These are phyloP conservation scores for Entomortierella parvispora DNA, from an alignment of 192 early-diverging fungal genomes.

Conservation along the genomic window DNA sequence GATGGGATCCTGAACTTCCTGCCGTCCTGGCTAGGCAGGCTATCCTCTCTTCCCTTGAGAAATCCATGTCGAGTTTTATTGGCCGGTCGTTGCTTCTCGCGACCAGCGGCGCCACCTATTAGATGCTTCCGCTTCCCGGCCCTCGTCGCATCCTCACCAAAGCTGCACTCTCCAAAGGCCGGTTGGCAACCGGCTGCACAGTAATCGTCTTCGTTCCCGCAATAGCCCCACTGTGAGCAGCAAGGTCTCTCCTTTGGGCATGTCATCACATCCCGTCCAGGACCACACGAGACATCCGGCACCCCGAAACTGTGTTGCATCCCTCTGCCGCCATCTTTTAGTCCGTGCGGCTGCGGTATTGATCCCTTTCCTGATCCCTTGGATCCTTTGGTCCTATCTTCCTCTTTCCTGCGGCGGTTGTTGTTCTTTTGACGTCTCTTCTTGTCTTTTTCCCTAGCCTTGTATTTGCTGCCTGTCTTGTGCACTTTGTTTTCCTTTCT, in stretches of 20 bases:
- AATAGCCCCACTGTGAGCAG: conserved; percentile 39
- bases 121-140: neutral
- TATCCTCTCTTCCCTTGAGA: conserved; percentile 5
- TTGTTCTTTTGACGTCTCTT: neutral
- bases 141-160: neutral
- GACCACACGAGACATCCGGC: conserved; percentile 8
- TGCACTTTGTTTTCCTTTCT: neutral
- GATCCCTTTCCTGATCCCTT: neutral
- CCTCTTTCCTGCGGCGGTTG: neutral
- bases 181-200: conserved; percentile 20
- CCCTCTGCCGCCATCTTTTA: neutral
- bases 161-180: conserved; percentile 21
- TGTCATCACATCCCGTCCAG: neutral
- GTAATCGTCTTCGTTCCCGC: conserved; percentile 11
- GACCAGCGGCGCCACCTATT: no score
- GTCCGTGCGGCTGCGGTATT: neutral
- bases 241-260: conserved; percentile 25
- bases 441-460: neutral
- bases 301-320: neutral
- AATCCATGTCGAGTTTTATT: conserved; percentile 9
- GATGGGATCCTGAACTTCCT: conserved; percentile 23
- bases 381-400: neutral
- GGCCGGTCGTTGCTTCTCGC: neutral
- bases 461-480: neutral
- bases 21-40: conserved; percentile 2